A percentile compares a stretch with the other conserved stretches of the same genome.
Evolutionary conservation across 768 basidiomycete genomes (phyloP).

Genomic region (Tulasnella sp.): DNA sequence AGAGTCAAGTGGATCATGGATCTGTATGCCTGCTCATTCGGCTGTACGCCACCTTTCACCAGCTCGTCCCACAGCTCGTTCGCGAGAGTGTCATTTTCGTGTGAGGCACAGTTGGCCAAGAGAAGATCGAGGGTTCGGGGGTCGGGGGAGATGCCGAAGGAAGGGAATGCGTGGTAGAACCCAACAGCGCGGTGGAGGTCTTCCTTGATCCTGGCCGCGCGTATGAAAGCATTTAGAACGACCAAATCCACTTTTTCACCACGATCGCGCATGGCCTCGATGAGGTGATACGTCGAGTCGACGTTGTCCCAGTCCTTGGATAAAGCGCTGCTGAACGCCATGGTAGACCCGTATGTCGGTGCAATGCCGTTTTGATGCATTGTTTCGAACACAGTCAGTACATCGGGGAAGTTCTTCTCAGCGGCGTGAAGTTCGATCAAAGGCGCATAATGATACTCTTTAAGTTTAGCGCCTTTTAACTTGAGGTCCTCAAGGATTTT

Average conservation of each 20-base stretch:
- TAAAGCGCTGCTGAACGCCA: slow-evolving; percentile 43
- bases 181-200: slow-evolving; percentile 72
- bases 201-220: slow-evolving; percentile 46
- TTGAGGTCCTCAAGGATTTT: slow-evolving; percentile 53
- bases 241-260: slow-evolving; percentile 47
- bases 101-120: slow-evolving; percentile 37
- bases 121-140: slow-evolving; percentile 53
- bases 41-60: background rate
- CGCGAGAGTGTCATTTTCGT: background rate
- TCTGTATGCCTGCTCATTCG: background rate
- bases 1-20: background rate
- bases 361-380: slow-evolving; percentile 47
- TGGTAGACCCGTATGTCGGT: slow-evolving; percentile 42
- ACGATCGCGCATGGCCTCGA: slow-evolving; percentile 46
- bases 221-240: slow-evolving; percentile 56
- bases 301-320: slow-evolving; percentile 39
- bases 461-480: slow-evolving; percentile 36
- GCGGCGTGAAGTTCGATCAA: slow-evolving; percentile 64
- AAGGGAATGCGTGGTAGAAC: slow-evolving; percentile 53
- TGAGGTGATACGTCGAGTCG: slow-evolving; percentile 52
- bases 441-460: slow-evolving; percentile 69
- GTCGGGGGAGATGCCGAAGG: slow-evolving; percentile 48
- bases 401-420: slow-evolving; percentile 47
- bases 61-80: background rate
- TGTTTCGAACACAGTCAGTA: slow-evolving; percentile 44